phyloP scores from a whole-genome alignment of 1,284 basidiomycete species.

The Flammula alnicola region DNA sequence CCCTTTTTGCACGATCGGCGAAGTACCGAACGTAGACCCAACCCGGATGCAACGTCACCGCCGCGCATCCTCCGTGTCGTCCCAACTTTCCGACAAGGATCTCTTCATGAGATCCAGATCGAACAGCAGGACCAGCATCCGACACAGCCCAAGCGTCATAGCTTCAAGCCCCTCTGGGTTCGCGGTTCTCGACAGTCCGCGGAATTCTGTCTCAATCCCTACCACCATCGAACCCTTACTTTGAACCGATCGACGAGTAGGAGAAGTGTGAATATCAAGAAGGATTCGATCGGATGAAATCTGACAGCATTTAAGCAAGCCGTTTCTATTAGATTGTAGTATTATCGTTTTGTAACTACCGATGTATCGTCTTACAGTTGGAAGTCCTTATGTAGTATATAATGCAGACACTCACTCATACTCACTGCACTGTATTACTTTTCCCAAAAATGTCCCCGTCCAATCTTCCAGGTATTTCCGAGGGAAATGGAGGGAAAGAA shows the following conservation, averaged over 20 bases:
- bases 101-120: slow-evolving; percentile 46
- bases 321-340: background rate
- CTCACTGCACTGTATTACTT: no score
- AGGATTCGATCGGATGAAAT: slow-evolving; percentile 21
- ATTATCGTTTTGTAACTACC: background rate
- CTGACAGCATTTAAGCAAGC: no score
- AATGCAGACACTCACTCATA: no score
- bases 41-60: slow-evolving; percentile 74
- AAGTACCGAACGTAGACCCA: slow-evolving; percentile 75
- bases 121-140: slow-evolving; percentile 56
- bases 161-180: slow-evolving; percentile 25
- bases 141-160: slow-evolving; percentile 42
- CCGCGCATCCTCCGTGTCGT: slow-evolving; percentile 70
- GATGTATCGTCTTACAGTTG: no score
- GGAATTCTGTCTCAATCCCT: slow-evolving; percentile 29
- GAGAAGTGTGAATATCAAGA: slow-evolving; percentile 21
- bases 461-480: no score
- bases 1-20: slow-evolving; percentile 72
- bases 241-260: slow-evolving; percentile 24
- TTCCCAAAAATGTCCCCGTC: no score
- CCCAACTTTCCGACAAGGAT: slow-evolving; percentile 42
- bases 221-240: slow-evolving; percentile 21
- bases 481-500: no score
- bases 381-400: no score
- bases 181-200: slow-evolving; percentile 20